phyloP scores from a whole-genome alignment of 1,284 basidiomycete species.

The Boletus putidus region DNA sequence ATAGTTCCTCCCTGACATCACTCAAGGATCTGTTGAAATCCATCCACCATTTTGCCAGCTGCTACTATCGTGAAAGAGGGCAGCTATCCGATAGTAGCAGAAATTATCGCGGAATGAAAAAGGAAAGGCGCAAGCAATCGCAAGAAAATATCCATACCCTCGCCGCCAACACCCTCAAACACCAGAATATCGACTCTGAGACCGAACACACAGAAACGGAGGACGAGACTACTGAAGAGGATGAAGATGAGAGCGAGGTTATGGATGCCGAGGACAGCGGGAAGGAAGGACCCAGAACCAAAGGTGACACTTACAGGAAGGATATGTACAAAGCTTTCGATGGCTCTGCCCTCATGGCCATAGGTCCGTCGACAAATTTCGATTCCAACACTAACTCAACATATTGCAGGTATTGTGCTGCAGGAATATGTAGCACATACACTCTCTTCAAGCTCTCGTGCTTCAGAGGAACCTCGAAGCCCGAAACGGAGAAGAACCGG shows the following conservation, averaged over 20 bases:
- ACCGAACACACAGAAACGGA: conserved; percentile 25
- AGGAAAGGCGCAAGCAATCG: conserved; percentile 21
- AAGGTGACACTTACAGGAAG: conserved; percentile 33
- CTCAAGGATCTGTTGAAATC: conserved; percentile 67
- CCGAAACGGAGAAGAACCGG: conserved; percentile 16
- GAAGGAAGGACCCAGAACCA: conserved; percentile 8
- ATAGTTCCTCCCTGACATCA: conserved; percentile 12
- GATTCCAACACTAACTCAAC: conserved; percentile 10
- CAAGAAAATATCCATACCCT: conserved; percentile 30
- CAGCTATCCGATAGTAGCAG: conserved; percentile 55
- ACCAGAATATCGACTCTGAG: conserved; percentile 20
- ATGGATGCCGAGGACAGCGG: conserved; percentile 15
- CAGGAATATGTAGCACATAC: conserved; percentile 57
- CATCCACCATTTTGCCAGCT: conserved; percentile 65
- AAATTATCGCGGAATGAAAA: conserved; percentile 47
- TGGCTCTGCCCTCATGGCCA: conserved; percentile 67
- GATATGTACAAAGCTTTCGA: conserved; percentile 77
- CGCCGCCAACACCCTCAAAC: conserved; percentile 12
- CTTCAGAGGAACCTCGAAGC: conserved; percentile 1
- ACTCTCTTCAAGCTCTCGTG: conserved; percentile 11
- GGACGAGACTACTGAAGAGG: conserved; percentile 27
- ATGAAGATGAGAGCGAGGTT: conserved; percentile 25
- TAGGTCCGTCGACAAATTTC: conserved; percentile 48
- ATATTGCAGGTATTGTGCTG: conserved; percentile 57
- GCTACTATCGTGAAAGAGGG: conserved; percentile 60